Conservation (phyloP, 441 rosid species). For the Euphorbia celastroides region DNA sequence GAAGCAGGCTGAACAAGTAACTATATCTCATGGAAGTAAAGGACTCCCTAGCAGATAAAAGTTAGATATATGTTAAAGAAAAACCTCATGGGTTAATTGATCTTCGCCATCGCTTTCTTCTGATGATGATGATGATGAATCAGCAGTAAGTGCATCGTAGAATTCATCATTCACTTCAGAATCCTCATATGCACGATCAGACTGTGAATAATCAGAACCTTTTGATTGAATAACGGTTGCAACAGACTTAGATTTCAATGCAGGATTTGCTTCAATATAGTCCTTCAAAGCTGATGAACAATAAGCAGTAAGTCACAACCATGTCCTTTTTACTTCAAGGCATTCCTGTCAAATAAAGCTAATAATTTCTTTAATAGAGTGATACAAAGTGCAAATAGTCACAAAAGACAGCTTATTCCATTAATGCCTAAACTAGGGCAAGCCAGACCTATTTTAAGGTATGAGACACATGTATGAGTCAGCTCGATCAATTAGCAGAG, state of each 20-base stretch:
- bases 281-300: slow-evolving; percentile 74
- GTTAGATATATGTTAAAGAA: slow-evolving; percentile 4
- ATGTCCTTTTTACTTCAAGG: no score
- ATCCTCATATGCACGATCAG: slow-evolving; percentile 56
- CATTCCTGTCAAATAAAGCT: no score
- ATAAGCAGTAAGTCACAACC: slow-evolving; percentile 18
- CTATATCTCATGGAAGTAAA: not conserved
- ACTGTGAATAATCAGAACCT: slow-evolving; percentile 35
- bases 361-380: no score
- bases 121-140: slow-evolving; percentile 49
- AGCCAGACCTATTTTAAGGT: no score
- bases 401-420: no score
- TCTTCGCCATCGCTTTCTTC: slow-evolving; percentile 69
- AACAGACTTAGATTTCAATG: slow-evolving; percentile 50
- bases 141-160: slow-evolving; percentile 81
- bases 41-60: not conserved
- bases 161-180: slow-evolving; percentile 69
- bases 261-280: slow-evolving; percentile 92
- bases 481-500: no score
- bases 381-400: no score
- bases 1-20: not conserved
- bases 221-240: slow-evolving; percentile 51
- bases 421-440: no score
- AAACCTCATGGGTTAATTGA: slow-evolving; percentile 38
- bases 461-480: no score